phyloP scores from a whole-genome alignment of 768 basidiomycete species.

The Leccinum fibrillosum region DNA sequence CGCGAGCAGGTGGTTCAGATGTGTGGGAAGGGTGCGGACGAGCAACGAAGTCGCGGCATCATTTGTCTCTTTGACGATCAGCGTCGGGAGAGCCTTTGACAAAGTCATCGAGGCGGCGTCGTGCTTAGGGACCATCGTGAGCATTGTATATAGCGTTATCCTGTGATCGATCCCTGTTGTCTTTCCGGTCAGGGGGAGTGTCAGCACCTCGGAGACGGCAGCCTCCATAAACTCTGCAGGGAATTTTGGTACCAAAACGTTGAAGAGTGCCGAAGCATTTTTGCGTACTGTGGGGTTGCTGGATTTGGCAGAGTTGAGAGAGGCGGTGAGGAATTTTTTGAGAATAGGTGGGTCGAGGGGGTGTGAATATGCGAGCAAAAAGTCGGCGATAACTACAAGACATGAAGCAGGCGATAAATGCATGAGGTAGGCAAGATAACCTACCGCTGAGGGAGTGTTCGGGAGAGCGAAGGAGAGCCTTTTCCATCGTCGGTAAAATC shows the following conservation, averaged over 20 bases:
- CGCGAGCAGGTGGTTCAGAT: conserved; percentile 55
- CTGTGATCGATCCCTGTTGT: conserved; percentile 87
- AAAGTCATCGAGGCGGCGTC: conserved; percentile 44
- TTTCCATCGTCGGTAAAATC: conserved; percentile 74
- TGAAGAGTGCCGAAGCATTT: conserved; percentile 58
- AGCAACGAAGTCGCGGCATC: conserved; percentile 61
- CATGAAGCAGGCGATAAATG: background rate
- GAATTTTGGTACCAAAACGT: conserved; percentile 35
- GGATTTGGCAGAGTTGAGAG: conserved; percentile 72
- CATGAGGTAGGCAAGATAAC: conserved; percentile 11
- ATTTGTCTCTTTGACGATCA: conserved; percentile 74
- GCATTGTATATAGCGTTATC: conserved; percentile 75
- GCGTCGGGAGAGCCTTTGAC: conserved; percentile 36
- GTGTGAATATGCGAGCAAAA: conserved; percentile 54
- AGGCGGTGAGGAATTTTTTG: conserved; percentile 53
- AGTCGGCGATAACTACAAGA: conserved; percentile 49
- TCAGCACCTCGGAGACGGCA: conserved; percentile 62
- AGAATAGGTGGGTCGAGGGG: conserved; percentile 47
- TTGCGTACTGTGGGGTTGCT: conserved; percentile 58
- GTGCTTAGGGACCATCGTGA: conserved; percentile 51
- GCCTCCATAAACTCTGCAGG: conserved; percentile 38
- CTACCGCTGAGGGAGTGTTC: conserved; percentile 69
- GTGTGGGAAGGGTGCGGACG: conserved; percentile 50
- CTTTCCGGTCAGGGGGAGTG: conserved; percentile 80
- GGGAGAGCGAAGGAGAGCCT: conserved; percentile 76